Evolutionary conservation across 2,329 filamentous ascomycete genomes (phyloP).

Genomic region (Trichoderma sp.): DNA sequence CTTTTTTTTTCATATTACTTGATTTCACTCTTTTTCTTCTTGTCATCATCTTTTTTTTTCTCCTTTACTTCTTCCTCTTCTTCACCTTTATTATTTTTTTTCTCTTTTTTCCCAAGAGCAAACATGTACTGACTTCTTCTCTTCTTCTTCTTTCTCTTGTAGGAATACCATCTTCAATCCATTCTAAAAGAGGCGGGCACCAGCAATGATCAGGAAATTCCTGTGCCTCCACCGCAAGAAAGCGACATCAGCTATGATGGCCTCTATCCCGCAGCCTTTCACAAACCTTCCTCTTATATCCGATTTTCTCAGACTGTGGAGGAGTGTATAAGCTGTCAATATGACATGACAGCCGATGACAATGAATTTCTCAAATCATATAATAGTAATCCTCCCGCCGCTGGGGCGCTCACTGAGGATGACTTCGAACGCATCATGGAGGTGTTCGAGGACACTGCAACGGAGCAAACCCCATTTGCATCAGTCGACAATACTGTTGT

Average conservation of each 20-base stretch:
- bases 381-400: conserved; percentile 69
- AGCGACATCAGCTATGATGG: conserved; percentile 78
- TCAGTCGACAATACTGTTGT: conserved; percentile 85
- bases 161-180: conserved; percentile 96
- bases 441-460: conserved; percentile 85
- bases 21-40: background rate
- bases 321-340: conserved; percentile 83
- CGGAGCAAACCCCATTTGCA: conserved; percentile 81
- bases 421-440: conserved; percentile 93
- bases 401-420: conserved; percentile 74
- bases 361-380: conserved; percentile 78
- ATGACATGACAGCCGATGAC: conserved; percentile 94
- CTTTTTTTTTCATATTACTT: background rate
- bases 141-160: conserved; percentile 15
- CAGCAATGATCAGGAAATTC: conserved; percentile 59
- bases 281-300: conserved; percentile 88
- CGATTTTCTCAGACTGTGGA: conserved; percentile 98
- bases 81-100: background rate
- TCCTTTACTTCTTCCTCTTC: background rate
- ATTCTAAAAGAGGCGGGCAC: conserved; percentile 59
- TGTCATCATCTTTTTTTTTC: background rate
- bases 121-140: conserved; percentile 1
- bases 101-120: background rate
- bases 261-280: conserved; percentile 76
- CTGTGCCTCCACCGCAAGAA: conserved; percentile 62